These are phyloP conservation scores for Pythium insidiosum DNA, from an alignment of 352 stramenopile species.

Conservation along the genomic window DNA sequence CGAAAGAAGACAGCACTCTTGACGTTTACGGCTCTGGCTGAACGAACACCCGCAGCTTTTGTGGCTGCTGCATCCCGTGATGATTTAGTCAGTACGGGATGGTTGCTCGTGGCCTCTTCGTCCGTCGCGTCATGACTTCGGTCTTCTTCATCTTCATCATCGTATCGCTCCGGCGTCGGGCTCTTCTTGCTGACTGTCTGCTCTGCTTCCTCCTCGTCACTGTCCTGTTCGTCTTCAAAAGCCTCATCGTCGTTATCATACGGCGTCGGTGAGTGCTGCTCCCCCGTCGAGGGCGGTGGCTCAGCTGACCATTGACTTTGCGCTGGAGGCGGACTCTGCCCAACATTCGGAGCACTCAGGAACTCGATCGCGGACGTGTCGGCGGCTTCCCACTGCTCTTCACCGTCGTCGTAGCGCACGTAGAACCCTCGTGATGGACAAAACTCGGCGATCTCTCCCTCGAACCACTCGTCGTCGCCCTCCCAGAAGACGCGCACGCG, in stretches of 20 bases:
- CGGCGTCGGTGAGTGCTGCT: too few relatives aligned
- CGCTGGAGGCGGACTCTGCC: not conserved
- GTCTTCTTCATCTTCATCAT: slow-evolving; percentile 7
- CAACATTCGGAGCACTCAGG: slow-evolving; percentile 2
- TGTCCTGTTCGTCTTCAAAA: slow-evolving; percentile 16
- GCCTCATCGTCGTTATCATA: slow-evolving; percentile 8
- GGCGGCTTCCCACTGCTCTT: slow-evolving; percentile 64
- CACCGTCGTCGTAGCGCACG: slow-evolving; percentile 66
- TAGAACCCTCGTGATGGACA: slow-evolving; percentile 32
- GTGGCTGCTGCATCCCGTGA: not conserved
- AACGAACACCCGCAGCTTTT: not conserved
- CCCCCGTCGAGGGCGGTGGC: slow-evolving; percentile 9
- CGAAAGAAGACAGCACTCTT: slow-evolving; percentile 42
- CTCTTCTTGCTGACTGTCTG: not conserved
- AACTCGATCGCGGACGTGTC: slow-evolving; percentile 12
- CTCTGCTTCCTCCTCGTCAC: slow-evolving; percentile 10
- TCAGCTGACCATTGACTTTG: slow-evolving; percentile 7
- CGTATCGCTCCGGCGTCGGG: not conserved
- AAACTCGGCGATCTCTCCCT: slow-evolving; percentile 35
- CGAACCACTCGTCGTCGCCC: slow-evolving; percentile 55
- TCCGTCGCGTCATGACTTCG: not conserved
- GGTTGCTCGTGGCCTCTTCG: slow-evolving; percentile 2
- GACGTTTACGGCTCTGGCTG: slow-evolving; percentile 9
- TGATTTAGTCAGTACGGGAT: not conserved
- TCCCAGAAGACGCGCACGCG: slow-evolving; percentile 67